Base-by-base conservation (phyloP, 805 yeast genomes). In the Lipomyces kockii region DNA sequence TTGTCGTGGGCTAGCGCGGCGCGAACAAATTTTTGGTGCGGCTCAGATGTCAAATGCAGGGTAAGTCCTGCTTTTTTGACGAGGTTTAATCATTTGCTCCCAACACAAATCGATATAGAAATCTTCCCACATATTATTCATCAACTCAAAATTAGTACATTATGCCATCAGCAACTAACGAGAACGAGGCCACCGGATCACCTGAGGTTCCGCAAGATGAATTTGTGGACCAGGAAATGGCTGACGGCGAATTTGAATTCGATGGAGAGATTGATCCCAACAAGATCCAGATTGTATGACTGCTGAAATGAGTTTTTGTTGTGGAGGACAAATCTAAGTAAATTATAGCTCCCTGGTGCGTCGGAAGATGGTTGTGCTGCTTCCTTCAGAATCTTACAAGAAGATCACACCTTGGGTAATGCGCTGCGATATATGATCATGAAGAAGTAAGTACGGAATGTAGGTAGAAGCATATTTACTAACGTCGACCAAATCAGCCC, bases 401-500 rank as follows among this genome's bases (percentile, higher is more conserved):
- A 95, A 79, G 99, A 95, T 80, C 99, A 95, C 78, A 95, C 99
- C 0, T 80, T 95, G 61, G 99, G 99, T 29, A 95, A 95, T 76
- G 90, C 98, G 5, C 84, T 95, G 62, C 87, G 98, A 78, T 93
- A 92, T 79, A 87, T 94, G 77, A 92, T 95, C 74, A 92, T 95
- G 97, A 93, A 94, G 81, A 95, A 95, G 80, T 72, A 58, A n/a
- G 71, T 49, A 8, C 12, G 7, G 8, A n/a, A 14, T 1, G 14
- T 29, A 53, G 8, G 8, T 34, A 14, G 12, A 11, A 29, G 46
- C 9, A 27, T 3, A 32, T 29, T 55, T 62, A 27, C 53, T 32
- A 34, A 35, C 22, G 12, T 39, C n/a, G 51, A 11, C 58, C 52
- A 49, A 49, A 11, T 27, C 43, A 78, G 80, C 76, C 97, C 98